Conservation (phyloP, 805 yeast species). For the Henningerozyma blattae region DNA sequence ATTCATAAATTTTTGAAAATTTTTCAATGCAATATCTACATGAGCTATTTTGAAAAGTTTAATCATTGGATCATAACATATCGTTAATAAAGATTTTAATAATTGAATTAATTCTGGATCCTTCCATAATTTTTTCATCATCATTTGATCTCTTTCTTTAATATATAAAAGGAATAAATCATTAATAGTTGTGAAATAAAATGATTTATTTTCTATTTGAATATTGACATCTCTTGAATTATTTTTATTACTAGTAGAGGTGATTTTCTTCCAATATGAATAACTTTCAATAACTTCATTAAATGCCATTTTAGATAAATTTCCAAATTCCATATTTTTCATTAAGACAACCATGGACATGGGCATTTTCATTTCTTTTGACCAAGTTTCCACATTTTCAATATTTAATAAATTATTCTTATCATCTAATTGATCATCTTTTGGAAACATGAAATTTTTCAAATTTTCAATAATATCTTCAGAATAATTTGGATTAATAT, state of each 20-base stretch:
- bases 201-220: conserved; percentile 19
- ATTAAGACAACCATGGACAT: conserved; percentile 14
- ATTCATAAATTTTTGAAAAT: conserved; percentile 50
- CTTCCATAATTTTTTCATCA: conserved; percentile 68
- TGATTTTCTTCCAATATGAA: conserved; percentile 16
- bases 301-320: conserved; percentile 12
- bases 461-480: conserved; percentile 19
- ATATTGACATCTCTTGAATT: no score
- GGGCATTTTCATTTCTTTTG: conserved; percentile 20
- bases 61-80: conserved; percentile 67
- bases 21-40: conserved; percentile 51
- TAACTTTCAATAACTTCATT: conserved; percentile 22
- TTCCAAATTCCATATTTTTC: conserved; percentile 12
- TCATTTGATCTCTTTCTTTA: conserved; percentile 63
- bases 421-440: conserved; percentile 6
- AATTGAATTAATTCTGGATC: conserved; percentile 74
- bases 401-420: conserved; percentile 12
- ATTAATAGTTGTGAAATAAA: conserved; percentile 40
- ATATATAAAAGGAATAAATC: conserved; percentile 52
- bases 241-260: conserved; percentile 1
- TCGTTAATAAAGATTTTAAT: conserved; percentile 57
- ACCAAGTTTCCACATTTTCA: conserved; percentile 20
- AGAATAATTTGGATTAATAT: conserved; percentile 8
- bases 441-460: conserved; percentile 22
- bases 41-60: conserved; percentile 54